Evolutionary conservation across 2,329 filamentous ascomycete species (phyloP).

Genomic region (Orbilia blumenaviensis): DNA sequence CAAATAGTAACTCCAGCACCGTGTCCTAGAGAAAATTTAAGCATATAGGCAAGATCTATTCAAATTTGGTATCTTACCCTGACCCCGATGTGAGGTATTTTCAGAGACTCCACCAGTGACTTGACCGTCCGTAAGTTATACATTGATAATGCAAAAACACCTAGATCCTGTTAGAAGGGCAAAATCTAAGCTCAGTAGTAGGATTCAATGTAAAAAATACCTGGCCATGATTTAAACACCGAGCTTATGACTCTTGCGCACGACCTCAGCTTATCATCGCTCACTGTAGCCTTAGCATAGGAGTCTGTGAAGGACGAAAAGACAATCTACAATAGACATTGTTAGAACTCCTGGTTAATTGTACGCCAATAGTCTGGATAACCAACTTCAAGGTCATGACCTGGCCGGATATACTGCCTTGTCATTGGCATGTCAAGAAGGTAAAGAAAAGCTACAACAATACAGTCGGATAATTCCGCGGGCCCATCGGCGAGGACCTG

Average conservation of each 20-base stretch:
- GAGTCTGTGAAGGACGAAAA: conserved; percentile 95
- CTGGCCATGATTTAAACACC: conserved; percentile 91
- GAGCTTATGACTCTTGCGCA: conserved; percentile 93
- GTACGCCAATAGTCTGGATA: neutral
- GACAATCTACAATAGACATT: conserved; percentile 61
- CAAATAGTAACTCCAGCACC: conserved; percentile 86
- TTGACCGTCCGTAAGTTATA: conserved; percentile 84
- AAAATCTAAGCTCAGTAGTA: neutral
- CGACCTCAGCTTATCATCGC: conserved; percentile 76
- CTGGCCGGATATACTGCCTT: conserved; percentile 82
- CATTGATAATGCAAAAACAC: conserved; percentile 85
- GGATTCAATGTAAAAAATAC: conserved; percentile 46
- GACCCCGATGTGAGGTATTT: conserved; percentile 57
- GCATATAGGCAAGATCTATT: conserved; percentile 50
- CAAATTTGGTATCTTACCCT: conserved; percentile 50
- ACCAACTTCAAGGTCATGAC: conserved; percentile 82
- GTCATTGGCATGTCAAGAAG: conserved; percentile 84
- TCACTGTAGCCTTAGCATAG: conserved; percentile 64
- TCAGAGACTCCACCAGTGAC: conserved; percentile 76
- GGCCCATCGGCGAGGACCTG: conserved; percentile 89
- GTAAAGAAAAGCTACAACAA: conserved; percentile 87
- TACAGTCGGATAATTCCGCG: conserved; percentile 89
- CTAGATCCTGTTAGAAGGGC: conserved; percentile 30
- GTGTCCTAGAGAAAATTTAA: conserved; percentile 72
- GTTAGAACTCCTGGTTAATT: neutral